Evolutionary conservation across 176 grass and related monocot species (phyloP), one percentile per base, ranked within the genome.

Genomic region (Metroxylon sagu): DNA sequence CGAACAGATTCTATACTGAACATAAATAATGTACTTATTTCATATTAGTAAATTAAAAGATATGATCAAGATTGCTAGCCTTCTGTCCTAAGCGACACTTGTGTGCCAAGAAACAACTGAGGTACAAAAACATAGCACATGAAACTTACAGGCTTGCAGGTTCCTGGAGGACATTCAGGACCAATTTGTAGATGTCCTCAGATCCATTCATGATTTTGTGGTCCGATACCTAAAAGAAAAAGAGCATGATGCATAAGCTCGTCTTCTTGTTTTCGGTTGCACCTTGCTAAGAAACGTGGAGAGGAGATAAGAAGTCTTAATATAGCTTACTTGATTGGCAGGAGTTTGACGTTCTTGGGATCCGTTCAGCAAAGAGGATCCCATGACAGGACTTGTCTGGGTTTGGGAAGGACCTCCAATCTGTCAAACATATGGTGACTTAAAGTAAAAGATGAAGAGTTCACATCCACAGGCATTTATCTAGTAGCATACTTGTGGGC

Each of bases 81-180:
- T 43, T 43, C 10, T 10, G 2, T 59, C 15, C 50, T 76, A 43
- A 1, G 18, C 12, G 16, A 31, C 6, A 48, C 2, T 6, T 30
- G 18, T 26, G 17, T 39, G 19, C 12, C 17, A 48, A 62, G 28
- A 5, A 21, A 35, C 4, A 19, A 28, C 1, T 59, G 4, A 26
- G 16, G 10, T 60, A 26, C 15, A 60, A 6, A 43, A 39, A 39
- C 6, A 43, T 43, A 50, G 14, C 1, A 39, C 19, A 30, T 26
- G 53, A 18, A 69, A 78, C 84, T 88, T 75, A 97, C 93, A 91
- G 16, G 70, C 74, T 76, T 73, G 75, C 83, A 73, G 87, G 93
- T 74, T 98, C 93, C 3, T 59, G 74, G 70, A 98, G 78, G 70
- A 98, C 56, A n/a, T 81, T 69, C 56, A 92, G 59, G 65, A 92